A percentile compares a stretch with the other conserved stretches of the same genome.
These are phyloP conservation scores for Dioszegia crocea DNA, from an alignment of 768 basidiomycete genomes.

Conservation along the genomic window DNA sequence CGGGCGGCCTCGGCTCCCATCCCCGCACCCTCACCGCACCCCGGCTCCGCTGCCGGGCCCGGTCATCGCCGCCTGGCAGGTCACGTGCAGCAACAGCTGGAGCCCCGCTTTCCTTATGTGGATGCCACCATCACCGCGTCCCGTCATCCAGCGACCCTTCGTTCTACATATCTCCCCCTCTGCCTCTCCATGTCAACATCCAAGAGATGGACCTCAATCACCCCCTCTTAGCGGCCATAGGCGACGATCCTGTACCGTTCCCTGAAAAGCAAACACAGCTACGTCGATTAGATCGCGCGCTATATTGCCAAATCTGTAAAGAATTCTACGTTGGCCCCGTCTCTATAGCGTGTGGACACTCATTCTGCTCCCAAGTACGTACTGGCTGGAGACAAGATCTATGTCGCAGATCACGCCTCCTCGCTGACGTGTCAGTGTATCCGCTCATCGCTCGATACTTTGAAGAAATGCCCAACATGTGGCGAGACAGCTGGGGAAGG, in stretches of 20 bases:
- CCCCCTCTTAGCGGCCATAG: conserved; percentile 24
- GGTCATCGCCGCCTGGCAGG: too few relatives aligned
- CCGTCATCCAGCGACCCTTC: too few relatives aligned
- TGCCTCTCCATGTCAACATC: too few relatives aligned
- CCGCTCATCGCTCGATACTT: conserved; percentile 57
- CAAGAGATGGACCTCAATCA: conserved; percentile 35
- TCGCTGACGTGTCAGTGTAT: conserved; percentile 59
- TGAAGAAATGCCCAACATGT: conserved; percentile 71
- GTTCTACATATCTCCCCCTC: too few relatives aligned
- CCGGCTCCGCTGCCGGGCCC: too few relatives aligned
- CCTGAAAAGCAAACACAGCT: conserved; percentile 58
- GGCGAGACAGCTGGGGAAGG: conserved; percentile 60
- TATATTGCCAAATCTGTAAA: conserved; percentile 72
- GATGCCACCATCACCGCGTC: too few relatives aligned
- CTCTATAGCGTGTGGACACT: conserved; percentile 70
- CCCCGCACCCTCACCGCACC: too few relatives aligned
- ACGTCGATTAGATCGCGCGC: conserved; percentile 60
- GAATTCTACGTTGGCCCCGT: conserved; percentile 72
- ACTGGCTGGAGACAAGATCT: neutral
- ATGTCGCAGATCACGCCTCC: neutral
- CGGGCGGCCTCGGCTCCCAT: too few relatives aligned
- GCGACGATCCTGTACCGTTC: conserved; percentile 68
- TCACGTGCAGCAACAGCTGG: too few relatives aligned
- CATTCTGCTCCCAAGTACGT: conserved; percentile 59
- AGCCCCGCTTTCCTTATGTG: too few relatives aligned